Base-by-base conservation (phyloP, 306 rosid species). In the Bauhinia variegata region DNA sequence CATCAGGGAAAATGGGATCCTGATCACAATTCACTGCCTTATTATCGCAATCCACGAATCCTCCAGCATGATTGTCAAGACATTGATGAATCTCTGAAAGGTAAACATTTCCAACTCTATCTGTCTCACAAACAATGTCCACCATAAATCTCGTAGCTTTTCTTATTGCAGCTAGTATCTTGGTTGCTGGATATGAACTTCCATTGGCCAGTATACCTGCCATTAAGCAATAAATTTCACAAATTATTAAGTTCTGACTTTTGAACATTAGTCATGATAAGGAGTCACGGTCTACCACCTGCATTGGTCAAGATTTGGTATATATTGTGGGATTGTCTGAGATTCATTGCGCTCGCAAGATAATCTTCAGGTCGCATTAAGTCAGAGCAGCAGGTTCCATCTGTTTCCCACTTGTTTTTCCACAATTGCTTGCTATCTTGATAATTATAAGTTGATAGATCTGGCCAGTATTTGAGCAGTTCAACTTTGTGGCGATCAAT, bases 51-150 rank as follows among this genome's bases (percentile, higher is more conserved):
- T 48, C 53, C 6, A 48, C 16, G 3, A 48, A 48, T 23, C 16
- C 16, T 48, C 16, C 28, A 5, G 15, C 58, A 1, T 53, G 36
- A 3, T 28, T 23, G 58, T 28, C 16, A 9, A 53, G 0, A 23
- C 58, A 53, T 23, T 23, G 58, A 11, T 53, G 58, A 36, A 53
- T 53, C 58, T 53, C 58, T 53, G 58, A 11, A 53, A 53, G 33
- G n/a, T 23, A 53, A 4, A 28, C 14, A 53, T 5, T 28, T 14
- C 15, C 14, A 4, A 11, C 33, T 23, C 5, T 11, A 4, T 23
- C 58, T 4, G 58, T 4, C 14, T 11, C 58, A 53, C 58, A 53
- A 11, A 28, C 36, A 4, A 53, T 10, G 14, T 53, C 58, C 8
- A 8, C 15, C 5, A 14, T 53, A 1, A 23, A 2, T 11, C 8